Percentiles rank a stretch among this genome's conserved stretches.
These are phyloP conservation scores for Pseudogymnoascus sp. DNA, from an alignment of 2,329 filamentous ascomycete genomes.

Conservation along the genomic window DNA sequence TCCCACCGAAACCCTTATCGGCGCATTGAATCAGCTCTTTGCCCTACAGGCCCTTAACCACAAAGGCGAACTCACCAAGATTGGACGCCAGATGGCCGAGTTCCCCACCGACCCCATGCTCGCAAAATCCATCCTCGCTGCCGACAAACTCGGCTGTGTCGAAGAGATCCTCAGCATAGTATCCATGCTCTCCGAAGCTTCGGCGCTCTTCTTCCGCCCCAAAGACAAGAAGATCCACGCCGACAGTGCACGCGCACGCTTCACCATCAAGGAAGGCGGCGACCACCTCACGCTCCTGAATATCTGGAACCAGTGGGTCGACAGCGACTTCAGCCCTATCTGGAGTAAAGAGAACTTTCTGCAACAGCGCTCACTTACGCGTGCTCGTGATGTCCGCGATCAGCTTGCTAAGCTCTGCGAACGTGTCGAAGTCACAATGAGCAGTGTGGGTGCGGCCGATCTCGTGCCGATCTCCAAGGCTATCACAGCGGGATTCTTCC, in stretches of 20 bases:
- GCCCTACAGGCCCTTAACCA: conserved; percentile 84
- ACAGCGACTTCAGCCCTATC: conserved; percentile 77
- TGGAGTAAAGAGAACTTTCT: conserved; percentile 93
- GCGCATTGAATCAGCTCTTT: conserved; percentile 83
- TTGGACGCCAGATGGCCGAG: conserved; percentile 90
- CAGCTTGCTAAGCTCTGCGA: conserved; percentile 90
- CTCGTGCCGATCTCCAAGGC: conserved; percentile 75
- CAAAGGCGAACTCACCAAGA: conserved; percentile 77
- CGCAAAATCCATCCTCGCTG: conserved; percentile 78
- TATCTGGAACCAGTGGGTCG: conserved; percentile 92
- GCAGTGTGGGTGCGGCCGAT: conserved; percentile 61
- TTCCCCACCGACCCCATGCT: conserved; percentile 91
- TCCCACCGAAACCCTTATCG: conserved; percentile 79
- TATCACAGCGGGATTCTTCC: conserved; percentile 87
- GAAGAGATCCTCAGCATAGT: conserved; percentile 89
- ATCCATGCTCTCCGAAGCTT: conserved; percentile 86
- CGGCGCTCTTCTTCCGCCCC: conserved; percentile 83
- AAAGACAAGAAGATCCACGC: conserved; percentile 98
- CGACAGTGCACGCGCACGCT: conserved; percentile 79
- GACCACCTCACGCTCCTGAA: conserved; percentile 85
- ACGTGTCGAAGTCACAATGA: conserved; percentile 73
- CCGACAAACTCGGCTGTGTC: conserved; percentile 84
- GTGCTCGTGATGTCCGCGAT: conserved; percentile 84
- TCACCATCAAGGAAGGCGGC: conserved; percentile 83
- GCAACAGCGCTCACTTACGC: conserved; percentile 79